Base-by-base conservation (phyloP, 306 rosid genomes). In the Nissolia schottii region DNA sequence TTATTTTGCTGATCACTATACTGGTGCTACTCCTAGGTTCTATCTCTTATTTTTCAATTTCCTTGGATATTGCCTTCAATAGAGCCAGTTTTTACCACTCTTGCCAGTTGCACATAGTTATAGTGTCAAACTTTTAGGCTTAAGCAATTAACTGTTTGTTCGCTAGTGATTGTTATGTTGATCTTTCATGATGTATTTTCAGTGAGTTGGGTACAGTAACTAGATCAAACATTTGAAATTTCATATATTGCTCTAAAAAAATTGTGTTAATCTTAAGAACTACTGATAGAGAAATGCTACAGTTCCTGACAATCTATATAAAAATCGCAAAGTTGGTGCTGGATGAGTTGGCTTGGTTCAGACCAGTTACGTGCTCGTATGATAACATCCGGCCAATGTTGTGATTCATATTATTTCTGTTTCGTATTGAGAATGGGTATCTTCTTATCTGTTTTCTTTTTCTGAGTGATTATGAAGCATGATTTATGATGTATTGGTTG, bases 11-110 rank as follows among this genome's bases (percentile, higher is more conserved):
- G 74, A 57, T 13, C 56, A 31, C 48, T 56, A 37, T n/a, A 29
- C 45, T 64, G 57, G 15, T 34, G 50, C 6, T 48, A 23, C 12
- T 37, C 29, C 32, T 73, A 15, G 40, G 23, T 71, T 55, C 49
- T 58, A n/a, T 29, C 50, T 80, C 68, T 53, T 18, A 32, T 37
- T 64, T 71, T 60, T 59, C 60, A 15, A 27, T 24, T 73, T 77
- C 40, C 13, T 58, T 46, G 38, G 19, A 56, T 23, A 19, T 13
- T 45, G 57, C 45, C 35, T 73, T 64, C 19, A n/a, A 14, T 73
- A 57, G 10, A 11, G 22, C 41, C 45, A 54, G 49, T 71, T 37
- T 70, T 77, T 28, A 38, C 45, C 15, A 35, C 54, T 20, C 51
- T 54, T 46, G 62, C 32, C 35, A 71, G 19, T 71, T 78, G 12